Evolutionary conservation across 2,329 filamentous ascomycete genomes (phyloP), one percentile per base, ranked within the genome.

Genomic region (Pseudogymnoascus sp.): DNA sequence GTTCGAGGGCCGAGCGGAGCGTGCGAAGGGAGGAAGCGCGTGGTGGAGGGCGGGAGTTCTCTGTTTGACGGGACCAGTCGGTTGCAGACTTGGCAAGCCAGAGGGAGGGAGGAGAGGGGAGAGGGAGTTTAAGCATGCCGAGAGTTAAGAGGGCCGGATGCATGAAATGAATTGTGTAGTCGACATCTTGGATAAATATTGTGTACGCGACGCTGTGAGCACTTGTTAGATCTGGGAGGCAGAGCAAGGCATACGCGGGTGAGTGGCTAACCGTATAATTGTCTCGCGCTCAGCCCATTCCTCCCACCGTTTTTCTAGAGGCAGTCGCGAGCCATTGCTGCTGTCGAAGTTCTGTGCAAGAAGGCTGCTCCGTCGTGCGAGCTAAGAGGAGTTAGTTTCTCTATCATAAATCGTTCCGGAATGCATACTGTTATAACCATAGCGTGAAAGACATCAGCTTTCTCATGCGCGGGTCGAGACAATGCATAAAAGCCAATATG

Each of bases 241-340:
- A 58, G 38, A 18, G 14, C 11, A 41, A 39, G 12, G 6, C 9
- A 38, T 9, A 41, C 6, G 57, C 3, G 47, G n/a, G 8, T 16
- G 28, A n/a, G 18, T 32, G 9, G n/a, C 57, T 20, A 54, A 66
- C 66, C 66, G 62, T 28, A 67, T 66, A 32, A 66, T 58, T 6
- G 65, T 64, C 59, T 67, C 66, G 35, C 66, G 59, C 37, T 65
- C 64, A 25, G 63, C 65, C 66, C 66, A 67, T 61, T 67, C 66
- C 22, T 54, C 64, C 66, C 66, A 67, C 50, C 63, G 65, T 28
- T 64, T 60, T 20, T 67, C 65, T 16, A 65, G 34, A 4, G 65
- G 62, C 16, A 64, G 62, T n/a, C 65, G 61, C 12, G 61, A 58
- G 32, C 60, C 65, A 22, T 61, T 58, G 39, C 63, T 63, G 11